A percentile compares a stretch with the other conserved stretches of the same genome.
These are phyloP conservation scores for Alternaria novae-zelandiae DNA, from an alignment of 2,329 filamentous ascomycete species.

Conservation along the genomic window DNA sequence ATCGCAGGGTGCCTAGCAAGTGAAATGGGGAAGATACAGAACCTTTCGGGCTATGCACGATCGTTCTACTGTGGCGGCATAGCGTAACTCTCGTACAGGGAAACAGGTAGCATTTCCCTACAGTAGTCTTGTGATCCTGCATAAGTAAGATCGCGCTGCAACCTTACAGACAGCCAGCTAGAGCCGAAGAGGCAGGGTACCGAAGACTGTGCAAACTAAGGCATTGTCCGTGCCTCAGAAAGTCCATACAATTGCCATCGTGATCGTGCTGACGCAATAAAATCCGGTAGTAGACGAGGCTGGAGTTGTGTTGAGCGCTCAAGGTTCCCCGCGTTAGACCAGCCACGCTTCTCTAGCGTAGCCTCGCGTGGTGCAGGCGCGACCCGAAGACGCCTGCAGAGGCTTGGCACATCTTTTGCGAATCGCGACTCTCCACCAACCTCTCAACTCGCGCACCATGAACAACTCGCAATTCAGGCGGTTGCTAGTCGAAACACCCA, in stretches of 20 bases:
- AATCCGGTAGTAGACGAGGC: background rate
- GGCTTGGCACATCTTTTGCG: constrained; percentile 15
- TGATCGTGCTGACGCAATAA: background rate
- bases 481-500: constrained; percentile 63
- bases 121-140: constrained; percentile 1
- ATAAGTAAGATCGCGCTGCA: background rate
- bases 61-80: background rate
- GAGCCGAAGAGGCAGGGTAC: background rate
- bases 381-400: background rate
- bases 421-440: background rate
- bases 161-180: background rate
- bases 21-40: constrained; percentile 2
- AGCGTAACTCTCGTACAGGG: background rate
- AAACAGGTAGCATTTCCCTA: background rate
- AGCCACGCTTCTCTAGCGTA: constrained; percentile 2
- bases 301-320: background rate
- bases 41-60: background rate
- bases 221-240: background rate
- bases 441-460: constrained; percentile 61
- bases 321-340: constrained; percentile 12
- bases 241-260: background rate
- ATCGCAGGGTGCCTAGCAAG: constrained; percentile 2
- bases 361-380: constrained; percentile 5
- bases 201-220: background rate
- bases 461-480: constrained; percentile 95